These are phyloP conservation scores for Periconia sp. DNA, from an alignment of 2,329 filamentous ascomycete genomes.

Conservation along the genomic window DNA sequence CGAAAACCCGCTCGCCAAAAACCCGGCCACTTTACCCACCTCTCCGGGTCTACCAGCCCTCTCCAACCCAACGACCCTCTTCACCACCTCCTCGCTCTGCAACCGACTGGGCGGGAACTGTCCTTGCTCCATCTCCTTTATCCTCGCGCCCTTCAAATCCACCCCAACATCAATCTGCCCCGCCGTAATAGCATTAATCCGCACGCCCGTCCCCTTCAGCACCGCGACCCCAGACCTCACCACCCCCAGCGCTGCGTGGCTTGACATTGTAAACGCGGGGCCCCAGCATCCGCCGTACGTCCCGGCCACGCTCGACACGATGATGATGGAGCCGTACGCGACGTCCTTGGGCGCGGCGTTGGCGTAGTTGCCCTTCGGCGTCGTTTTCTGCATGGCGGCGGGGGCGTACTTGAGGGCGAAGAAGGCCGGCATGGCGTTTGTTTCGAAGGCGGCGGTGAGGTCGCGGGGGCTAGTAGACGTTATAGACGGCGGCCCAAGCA, in stretches of 20 bases:
- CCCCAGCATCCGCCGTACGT: slow-evolving; percentile 63
- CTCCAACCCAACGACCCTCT: slow-evolving; percentile 59
- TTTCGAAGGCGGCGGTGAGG: slow-evolving; percentile 61
- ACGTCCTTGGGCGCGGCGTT: slow-evolving; percentile 64
- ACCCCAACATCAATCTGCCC: slow-evolving; percentile 52
- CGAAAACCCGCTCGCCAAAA: slow-evolving; percentile 64
- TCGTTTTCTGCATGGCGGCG: slow-evolving; percentile 63
- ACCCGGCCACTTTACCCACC: slow-evolving; percentile 62
- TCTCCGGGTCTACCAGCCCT: slow-evolving; percentile 60
- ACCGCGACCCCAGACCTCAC: slow-evolving; percentile 60
- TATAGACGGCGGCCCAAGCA: slow-evolving; percentile 59
- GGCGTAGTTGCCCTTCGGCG: slow-evolving; percentile 57
- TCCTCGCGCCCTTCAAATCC: slow-evolving; percentile 44
- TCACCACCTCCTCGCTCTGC: slow-evolving; percentile 53
- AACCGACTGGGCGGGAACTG: slow-evolving; percentile 60
- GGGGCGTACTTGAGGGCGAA: slow-evolving; percentile 67
- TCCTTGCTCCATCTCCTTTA: slow-evolving; percentile 49
- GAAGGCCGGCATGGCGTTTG: slow-evolving; percentile 64
- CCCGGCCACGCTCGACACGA: slow-evolving; percentile 61
- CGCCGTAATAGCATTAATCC: slow-evolving; percentile 58
- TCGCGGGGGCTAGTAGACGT: slow-evolving; percentile 58
- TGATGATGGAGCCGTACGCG: slow-evolving; percentile 63
- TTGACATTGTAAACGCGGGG: slow-evolving; percentile 62
- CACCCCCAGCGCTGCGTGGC: slow-evolving; percentile 63
- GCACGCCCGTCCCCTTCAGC: slow-evolving; percentile 59